Percentiles rank a stretch among this genome's conserved stretches.
Conservation (phyloP, 352 stramenopile species). For the Phytophthora tentaculata region DNA sequence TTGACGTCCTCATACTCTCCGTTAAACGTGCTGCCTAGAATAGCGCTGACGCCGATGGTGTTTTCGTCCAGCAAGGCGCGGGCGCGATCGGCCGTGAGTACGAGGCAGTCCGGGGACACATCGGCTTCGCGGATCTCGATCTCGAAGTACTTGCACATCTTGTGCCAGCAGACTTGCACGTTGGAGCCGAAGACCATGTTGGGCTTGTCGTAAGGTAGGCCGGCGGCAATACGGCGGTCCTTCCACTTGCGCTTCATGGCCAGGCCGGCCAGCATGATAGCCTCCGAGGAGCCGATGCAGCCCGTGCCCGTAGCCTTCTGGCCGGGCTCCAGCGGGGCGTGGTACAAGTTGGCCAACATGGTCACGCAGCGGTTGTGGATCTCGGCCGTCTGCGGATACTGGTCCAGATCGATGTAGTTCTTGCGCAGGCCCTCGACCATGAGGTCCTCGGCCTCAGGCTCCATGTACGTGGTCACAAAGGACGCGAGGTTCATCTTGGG, state of each 20-base stretch:
- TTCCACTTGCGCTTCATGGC: slow-evolving; percentile 93
- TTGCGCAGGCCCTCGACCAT: slow-evolving; percentile 89
- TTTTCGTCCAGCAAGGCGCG: slow-evolving; percentile 89
- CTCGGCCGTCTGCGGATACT: slow-evolving; percentile 93
- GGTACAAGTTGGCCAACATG: slow-evolving; percentile 92
- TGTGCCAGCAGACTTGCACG: slow-evolving; percentile 94
- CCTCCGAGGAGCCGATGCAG: slow-evolving; percentile 93
- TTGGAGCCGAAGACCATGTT: slow-evolving; percentile 95
- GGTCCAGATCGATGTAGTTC: slow-evolving; percentile 94
- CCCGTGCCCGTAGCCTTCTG: slow-evolving; percentile 83
- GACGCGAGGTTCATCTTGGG: slow-evolving; percentile 93
- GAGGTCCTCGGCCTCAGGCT: slow-evolving; percentile 90
- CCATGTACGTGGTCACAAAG: slow-evolving; percentile 94
- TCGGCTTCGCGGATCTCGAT: slow-evolving; percentile 90
- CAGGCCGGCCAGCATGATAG: slow-evolving; percentile 91
- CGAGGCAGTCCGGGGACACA: slow-evolving; percentile 85
- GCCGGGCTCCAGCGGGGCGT: slow-evolving; percentile 67
- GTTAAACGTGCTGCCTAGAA: slow-evolving; percentile 93
- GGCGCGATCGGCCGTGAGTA: slow-evolving; percentile 85
- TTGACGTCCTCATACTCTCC: slow-evolving; percentile 94
- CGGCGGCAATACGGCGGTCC: slow-evolving; percentile 79
- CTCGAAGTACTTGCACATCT: slow-evolving; percentile 96
- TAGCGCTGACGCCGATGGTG: slow-evolving; percentile 92
- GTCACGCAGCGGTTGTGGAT: slow-evolving; percentile 94
- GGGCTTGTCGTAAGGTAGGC: slow-evolving; percentile 83